Base-by-base conservation (phyloP, 768 basidiomycete genomes). In the Leccinum ochraceum region DNA sequence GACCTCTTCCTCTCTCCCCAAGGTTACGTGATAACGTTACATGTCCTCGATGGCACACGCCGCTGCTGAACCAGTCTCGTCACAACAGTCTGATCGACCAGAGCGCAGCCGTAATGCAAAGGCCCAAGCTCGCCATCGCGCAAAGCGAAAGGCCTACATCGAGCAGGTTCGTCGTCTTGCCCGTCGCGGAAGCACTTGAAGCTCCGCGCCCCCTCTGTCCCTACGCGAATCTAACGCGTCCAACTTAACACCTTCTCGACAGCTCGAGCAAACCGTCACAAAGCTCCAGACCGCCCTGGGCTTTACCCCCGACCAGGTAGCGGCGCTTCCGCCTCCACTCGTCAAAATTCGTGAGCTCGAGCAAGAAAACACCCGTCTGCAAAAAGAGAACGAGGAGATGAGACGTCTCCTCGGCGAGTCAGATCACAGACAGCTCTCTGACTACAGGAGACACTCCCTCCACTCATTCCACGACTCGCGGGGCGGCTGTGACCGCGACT, bases 121-220 rank as follows among this genome's bases (percentile, higher is more conserved):
- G 76, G 92, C 92, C 10, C 92, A 94, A 78, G 92, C 92, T 37
- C 80, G 92, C 67, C 92, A 94, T 80, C 86, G 92, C 62, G 92
- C 92, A 73, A 94, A 94, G 75, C 83, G 92, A 76, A 94, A 94
- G 79, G 92, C 92, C 11, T 94, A 94, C 79, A 93, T 94, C 70
- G 91, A 94, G 66, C 90, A 92, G 83, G 92, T 91, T 52, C 49
- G 53, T 55, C 22, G 8, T 30, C 36, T 57, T 54, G 17, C 50
- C 30, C 52, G 6, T 61, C 61, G 37, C 46, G 46, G 48, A 63
- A 11, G 42, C 56, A 4, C 26, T 59, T 11, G 5, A 20, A 59
- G 24, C 63, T 59, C 63, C 61, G 56, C 59, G 54, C 53, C 54
- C 53, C 14, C 20, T 28, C 59, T 65, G 56, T 51, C 2, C 11